Evolutionary conservation across 352 stramenopile species (phyloP).

Genomic region (Pythium scleroteichum): DNA sequence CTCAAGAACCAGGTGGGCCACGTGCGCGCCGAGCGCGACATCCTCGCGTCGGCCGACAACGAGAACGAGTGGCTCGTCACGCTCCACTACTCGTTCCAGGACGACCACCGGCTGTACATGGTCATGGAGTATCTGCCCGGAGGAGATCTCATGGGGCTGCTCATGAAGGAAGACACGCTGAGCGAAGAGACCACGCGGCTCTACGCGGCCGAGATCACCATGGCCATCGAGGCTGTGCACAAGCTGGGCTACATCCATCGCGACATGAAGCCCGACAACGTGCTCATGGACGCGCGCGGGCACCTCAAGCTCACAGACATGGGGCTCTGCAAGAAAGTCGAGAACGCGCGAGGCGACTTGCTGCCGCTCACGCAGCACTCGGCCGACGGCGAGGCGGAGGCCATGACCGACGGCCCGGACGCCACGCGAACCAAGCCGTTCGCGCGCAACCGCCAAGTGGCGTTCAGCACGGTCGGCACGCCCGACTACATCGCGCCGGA

Average conservation of each 20-base stretch:
- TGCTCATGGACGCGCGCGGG: slow-evolving; percentile 96
- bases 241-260: slow-evolving; percentile 98
- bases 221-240: slow-evolving; percentile 98
- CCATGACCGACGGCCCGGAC: slow-evolving; percentile 33
- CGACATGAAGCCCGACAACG: slow-evolving; percentile 98
- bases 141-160: slow-evolving; percentile 98
- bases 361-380: slow-evolving; percentile 79
- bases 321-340: slow-evolving; percentile 97
- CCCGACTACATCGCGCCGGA: slow-evolving; percentile 99
- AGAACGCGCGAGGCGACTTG: slow-evolving; percentile 82
- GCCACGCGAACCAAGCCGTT: slow-evolving; percentile 53
- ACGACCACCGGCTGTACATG: slow-evolving; percentile 86
- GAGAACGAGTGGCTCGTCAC: slow-evolving; percentile 97
- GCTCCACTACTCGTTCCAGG: slow-evolving; percentile 98
- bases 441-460: slow-evolving; percentile 86
- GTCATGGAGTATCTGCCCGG: slow-evolving; percentile 99
- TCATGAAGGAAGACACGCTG: slow-evolving; percentile 99
- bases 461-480: slow-evolving; percentile 98
- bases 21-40: slow-evolving; percentile 97
- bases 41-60: slow-evolving; percentile 92
- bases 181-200: slow-evolving; percentile 88
- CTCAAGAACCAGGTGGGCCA: slow-evolving; percentile 95
- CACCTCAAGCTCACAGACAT: slow-evolving; percentile 99
- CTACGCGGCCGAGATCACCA: slow-evolving; percentile 98
- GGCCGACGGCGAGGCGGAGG: slow-evolving; percentile 29